phyloP scores from a whole-genome alignment of 345 rosid genomes.

The Hibiscus tridactylites region DNA sequence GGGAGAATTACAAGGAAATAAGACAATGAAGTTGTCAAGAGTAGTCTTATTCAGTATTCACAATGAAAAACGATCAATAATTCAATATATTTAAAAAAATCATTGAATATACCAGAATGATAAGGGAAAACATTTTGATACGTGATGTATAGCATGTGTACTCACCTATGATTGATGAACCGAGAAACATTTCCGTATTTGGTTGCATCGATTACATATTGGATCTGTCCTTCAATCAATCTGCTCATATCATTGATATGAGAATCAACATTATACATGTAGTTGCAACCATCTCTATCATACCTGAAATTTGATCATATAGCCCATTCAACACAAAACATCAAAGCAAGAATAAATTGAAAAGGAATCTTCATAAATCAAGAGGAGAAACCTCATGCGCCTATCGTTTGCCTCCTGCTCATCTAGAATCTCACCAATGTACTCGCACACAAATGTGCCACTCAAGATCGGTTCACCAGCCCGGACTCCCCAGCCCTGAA shows the following conservation, averaged over 20 bases:
- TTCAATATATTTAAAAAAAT: neutral
- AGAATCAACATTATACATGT: conserved; percentile 52
- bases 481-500: conserved; percentile 95
- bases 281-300: conserved; percentile 49
- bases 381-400: conserved; percentile 43
- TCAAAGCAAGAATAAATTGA: neutral
- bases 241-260: conserved; percentile 75
- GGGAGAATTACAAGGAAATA: conserved; percentile 10
- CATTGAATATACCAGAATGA: neutral
- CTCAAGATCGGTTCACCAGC: conserved; percentile 75
- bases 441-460: conserved; percentile 87
- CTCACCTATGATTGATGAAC: conserved; percentile 92
- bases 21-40: neutral
- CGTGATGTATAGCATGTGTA: neutral
- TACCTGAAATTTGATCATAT: conserved; percentile 36
- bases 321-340: neutral
- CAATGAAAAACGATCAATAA: neutral
- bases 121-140: neutral
- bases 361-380: neutral
- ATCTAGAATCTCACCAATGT: conserved; percentile 73
- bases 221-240: conserved; percentile 56
- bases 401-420: conserved; percentile 62
- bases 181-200: conserved; percentile 75
- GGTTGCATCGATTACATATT: conserved; percentile 67
- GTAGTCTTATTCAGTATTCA: neutral